Percentiles rank a stretch among this genome's conserved stretches.
Conservation (phyloP, 805 yeast species). For the Candida ficus region DNA sequence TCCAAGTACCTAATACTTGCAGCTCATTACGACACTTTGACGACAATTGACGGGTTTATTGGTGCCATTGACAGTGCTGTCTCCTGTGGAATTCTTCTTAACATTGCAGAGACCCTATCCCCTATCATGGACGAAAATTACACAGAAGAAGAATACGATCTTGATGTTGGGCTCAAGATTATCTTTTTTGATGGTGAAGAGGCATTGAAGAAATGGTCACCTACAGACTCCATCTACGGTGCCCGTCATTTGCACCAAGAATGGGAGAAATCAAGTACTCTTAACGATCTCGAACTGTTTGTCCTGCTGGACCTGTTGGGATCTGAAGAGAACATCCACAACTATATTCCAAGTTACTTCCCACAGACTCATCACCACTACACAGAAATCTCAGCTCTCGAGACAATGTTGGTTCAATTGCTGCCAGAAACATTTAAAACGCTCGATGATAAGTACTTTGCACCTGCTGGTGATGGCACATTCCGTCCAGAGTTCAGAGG, state of each 20-base stretch:
- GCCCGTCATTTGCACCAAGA: slow-evolving; percentile 42
- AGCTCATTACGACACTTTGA: slow-evolving; percentile 50
- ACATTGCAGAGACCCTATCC: slow-evolving; percentile 30
- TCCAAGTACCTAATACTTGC: slow-evolving; percentile 34
- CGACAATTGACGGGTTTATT: slow-evolving; percentile 46
- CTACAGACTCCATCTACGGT: slow-evolving; percentile 51
- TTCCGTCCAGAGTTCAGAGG: slow-evolving; percentile 14
- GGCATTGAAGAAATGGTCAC: slow-evolving; percentile 49
- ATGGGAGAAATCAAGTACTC: slow-evolving; percentile 27
- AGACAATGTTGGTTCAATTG: slow-evolving; percentile 20
- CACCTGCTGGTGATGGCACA: slow-evolving; percentile 14
- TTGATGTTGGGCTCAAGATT: slow-evolving; percentile 37
- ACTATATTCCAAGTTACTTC: slow-evolving; percentile 37
- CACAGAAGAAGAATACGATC: slow-evolving; percentile 8
- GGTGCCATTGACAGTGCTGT: slow-evolving; percentile 60
- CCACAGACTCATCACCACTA: slow-evolving; percentile 34
- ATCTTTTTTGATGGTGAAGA: slow-evolving; percentile 61
- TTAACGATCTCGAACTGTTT: slow-evolving; percentile 37
- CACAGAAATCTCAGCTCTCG: slow-evolving; percentile 31
- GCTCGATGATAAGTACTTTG: slow-evolving; percentile 10
- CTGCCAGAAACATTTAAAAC: slow-evolving; percentile 4
- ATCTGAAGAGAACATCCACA: slow-evolving; percentile 17
- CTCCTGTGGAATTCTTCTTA: slow-evolving; percentile 48
- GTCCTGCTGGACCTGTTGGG: slow-evolving; percentile 51
- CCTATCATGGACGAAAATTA: slow-evolving; percentile 14